Conservation (phyloP, 352 stramenopile genomes). For the Phytophthora quininea region DNA sequence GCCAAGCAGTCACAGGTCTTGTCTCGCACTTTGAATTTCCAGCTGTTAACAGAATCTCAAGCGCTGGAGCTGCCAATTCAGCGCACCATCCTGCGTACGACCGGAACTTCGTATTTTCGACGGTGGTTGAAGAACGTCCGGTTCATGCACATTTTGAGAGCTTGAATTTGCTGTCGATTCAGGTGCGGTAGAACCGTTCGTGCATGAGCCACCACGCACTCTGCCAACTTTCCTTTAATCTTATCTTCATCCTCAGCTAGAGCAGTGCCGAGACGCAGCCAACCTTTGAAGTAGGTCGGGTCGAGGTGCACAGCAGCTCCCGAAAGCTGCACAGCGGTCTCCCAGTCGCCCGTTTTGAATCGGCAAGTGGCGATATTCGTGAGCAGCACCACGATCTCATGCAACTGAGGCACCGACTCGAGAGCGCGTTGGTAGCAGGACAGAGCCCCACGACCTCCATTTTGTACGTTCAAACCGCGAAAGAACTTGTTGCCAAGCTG, state of each 20-base stretch:
- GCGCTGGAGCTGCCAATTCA: background rate
- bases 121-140: too few relatives aligned
- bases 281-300: conserved; percentile 27
- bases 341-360: conserved; percentile 24
- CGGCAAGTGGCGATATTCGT: conserved; percentile 29
- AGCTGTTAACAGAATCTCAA: conserved; percentile 3
- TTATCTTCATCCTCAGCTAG: conserved; percentile 7
- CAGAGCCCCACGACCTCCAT: conserved; percentile 18
- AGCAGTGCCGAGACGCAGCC: conserved; percentile 20
- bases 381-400: conserved; percentile 19
- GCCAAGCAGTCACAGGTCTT: conserved; percentile 18
- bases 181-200: conserved; percentile 2
- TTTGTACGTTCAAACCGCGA: conserved; percentile 11
- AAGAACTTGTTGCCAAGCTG: conserved; percentile 29
- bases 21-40: background rate
- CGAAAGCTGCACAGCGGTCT: conserved; percentile 20
- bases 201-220: conserved; percentile 8
- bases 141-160: conserved; percentile 6
- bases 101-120: background rate
- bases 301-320: conserved; percentile 25
- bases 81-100: conserved; percentile 27
- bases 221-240: background rate
- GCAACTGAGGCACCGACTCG: conserved; percentile 6
- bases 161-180: conserved; percentile 2
- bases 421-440: conserved; percentile 29